Evolutionary conservation across 2,329 filamentous ascomycete genomes (phyloP).

Genomic region (Botrytis squamosa): DNA sequence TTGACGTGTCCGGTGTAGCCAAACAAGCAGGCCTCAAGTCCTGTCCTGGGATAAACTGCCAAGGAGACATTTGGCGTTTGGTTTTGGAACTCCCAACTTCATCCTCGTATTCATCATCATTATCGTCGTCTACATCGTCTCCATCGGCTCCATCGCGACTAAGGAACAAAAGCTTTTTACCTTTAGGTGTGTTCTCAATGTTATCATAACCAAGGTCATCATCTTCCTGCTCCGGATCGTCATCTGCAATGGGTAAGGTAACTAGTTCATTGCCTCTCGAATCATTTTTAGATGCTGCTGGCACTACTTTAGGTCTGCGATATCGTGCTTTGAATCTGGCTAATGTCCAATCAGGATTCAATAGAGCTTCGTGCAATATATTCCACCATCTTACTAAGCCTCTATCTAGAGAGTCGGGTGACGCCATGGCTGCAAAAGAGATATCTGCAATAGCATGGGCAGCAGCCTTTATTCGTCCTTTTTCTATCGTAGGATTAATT

Average conservation of each 20-base stretch:
- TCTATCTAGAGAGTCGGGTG: neutral
- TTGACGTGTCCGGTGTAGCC: slow-evolving; percentile 20
- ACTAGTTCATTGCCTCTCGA: neutral
- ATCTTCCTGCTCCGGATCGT: neutral
- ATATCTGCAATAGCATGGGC: neutral
- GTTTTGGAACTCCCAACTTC: neutral
- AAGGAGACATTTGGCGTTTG: neutral
- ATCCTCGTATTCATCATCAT: neutral
- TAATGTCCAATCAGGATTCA: neutral
- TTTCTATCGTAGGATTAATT: neutral
- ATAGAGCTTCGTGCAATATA: neutral
- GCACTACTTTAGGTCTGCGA: neutral
- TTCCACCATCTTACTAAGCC: neutral
- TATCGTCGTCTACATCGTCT: neutral
- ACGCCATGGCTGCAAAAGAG: neutral
- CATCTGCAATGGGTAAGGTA: neutral
- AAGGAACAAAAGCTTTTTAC: neutral
- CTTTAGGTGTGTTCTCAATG: neutral
- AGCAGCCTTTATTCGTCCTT: neutral
- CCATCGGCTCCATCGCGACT: neutral
- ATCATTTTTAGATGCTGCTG: neutral
- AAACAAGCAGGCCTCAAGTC: neutral
- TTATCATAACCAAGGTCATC: neutral
- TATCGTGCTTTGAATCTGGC: neutral
- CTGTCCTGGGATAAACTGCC: slow-evolving; percentile 23